These are phyloP conservation scores for Fusarium gaditjirri DNA, from an alignment of 2,329 filamentous ascomycete genomes.

Conservation along the genomic window DNA sequence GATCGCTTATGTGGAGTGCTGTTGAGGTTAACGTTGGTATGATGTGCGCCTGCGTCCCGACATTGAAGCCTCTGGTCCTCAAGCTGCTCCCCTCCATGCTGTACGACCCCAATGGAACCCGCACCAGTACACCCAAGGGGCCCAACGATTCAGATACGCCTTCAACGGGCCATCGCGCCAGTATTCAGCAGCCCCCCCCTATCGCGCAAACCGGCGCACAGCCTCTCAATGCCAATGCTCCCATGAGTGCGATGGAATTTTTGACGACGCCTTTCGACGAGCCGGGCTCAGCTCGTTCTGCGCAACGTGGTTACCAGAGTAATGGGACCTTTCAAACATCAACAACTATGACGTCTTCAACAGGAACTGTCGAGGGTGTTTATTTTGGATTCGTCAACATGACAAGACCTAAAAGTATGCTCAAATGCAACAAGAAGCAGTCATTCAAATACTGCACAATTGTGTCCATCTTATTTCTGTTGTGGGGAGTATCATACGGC, in stretches of 20 bases:
- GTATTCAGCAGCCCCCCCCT: conserved; percentile 41
- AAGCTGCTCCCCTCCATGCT: conserved; percentile 68
- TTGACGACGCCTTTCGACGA: conserved; percentile 56
- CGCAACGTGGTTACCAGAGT: conserved; percentile 17
- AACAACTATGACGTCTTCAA: conserved; percentile 51
- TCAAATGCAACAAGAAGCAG: conserved; percentile 70
- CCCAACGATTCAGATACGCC: conserved; percentile 47
- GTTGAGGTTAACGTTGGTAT: conserved; percentile 93
- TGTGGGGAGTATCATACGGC: conserved; percentile 93
- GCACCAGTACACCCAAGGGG: conserved; percentile 44
- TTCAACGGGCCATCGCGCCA: conserved; percentile 38
- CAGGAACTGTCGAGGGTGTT: conserved; percentile 53
- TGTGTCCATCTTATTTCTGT: conserved; percentile 83
- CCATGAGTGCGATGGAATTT: conserved; percentile 57
- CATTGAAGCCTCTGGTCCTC: conserved; percentile 85
- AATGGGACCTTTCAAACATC: conserved; percentile 26
- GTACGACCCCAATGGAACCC: conserved; percentile 61
- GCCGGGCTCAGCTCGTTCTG: conserved; percentile 14
- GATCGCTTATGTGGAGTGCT: conserved; percentile 93
- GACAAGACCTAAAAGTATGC: conserved; percentile 74
- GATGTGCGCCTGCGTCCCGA: conserved; percentile 91
- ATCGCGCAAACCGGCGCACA: conserved; percentile 33
- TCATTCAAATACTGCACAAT: conserved; percentile 77
- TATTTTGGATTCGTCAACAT: conserved; percentile 85
- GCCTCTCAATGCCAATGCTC: conserved; percentile 42